Evolutionary conservation across 306 rosid genomes (phyloP), one percentile per base, ranked within the genome.

Genomic region (Fragaria nilgerrensis): DNA sequence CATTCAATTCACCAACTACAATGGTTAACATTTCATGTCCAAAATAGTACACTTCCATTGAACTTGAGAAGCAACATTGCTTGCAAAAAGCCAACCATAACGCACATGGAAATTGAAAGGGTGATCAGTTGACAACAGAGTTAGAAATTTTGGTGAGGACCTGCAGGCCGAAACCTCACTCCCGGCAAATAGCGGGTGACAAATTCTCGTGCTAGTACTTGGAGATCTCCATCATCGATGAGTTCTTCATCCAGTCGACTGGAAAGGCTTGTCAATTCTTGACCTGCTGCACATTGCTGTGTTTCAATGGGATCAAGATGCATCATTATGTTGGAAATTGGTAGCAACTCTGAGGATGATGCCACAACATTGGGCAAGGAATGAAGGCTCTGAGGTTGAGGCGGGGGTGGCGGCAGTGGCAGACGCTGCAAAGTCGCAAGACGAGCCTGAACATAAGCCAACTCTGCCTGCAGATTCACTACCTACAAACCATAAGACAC

Each of bases 381-480:
- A 61, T 78, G 83, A 25, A 74, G 64, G 70, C 66, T 85, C 74
- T 41, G 41, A 75, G 76, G 75, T 65, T 74, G 85, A 14, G 82
- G 70, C 3, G 74, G 73, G n/a, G 81, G 48, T 11, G 43, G 52
- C 1, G 27, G 75, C 3, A 62, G 52, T 0, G 81, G 78, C 1
- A 79, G 32, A 19, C 86, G 71, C 55, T 90, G 94, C 85, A 91
- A 59, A 19, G 91, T 86, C 0, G 94, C 86, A 9, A 94, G 82
- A 25, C 90, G 90, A 25, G 94, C 97, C 55, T 90, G 97, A 55
- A 86, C 94, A 47, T 84, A 89, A 22, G 94, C 89, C 58, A 92
- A 74, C 79, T 94, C 97, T 44, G 96, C 89, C 75, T 92, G 96
- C 90, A 91, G 86, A 80, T 87, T 92, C 70, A 92, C 88, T 0